Evolutionary conservation across 108 stramenopile species (phyloP).

Genomic region (Fragilariopsis cylindrus): DNA sequence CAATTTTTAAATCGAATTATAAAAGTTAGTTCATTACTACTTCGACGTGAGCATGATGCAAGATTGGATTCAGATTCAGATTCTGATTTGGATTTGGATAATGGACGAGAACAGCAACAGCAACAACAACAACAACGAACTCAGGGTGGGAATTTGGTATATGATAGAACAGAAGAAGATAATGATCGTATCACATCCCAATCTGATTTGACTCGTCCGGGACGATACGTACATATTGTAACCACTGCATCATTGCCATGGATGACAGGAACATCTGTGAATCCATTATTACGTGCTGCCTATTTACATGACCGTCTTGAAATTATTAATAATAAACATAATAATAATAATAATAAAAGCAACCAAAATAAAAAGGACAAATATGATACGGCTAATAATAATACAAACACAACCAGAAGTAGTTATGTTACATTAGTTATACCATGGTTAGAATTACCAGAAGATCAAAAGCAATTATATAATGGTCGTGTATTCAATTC

Average conservation of each 20-base stretch:
- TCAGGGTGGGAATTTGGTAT: slow-evolving; percentile 3
- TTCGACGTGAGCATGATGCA: slow-evolving; percentile 62
- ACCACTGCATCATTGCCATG: slow-evolving; percentile 88
- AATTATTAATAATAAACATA: slow-evolving; percentile 15
- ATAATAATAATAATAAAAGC: slow-evolving; percentile 22
- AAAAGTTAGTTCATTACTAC: slow-evolving; percentile 50
- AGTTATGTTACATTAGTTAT: slow-evolving; percentile 74
- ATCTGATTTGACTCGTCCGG: slow-evolving; percentile 56
- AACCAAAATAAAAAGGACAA: slow-evolving; percentile 16
- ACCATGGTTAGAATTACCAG: slow-evolving; percentile 82
- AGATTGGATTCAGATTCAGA: slow-evolving; percentile 26
- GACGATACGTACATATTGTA: slow-evolving; percentile 68
- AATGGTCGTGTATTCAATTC: slow-evolving; percentile 48
- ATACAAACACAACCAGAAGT: background rate
- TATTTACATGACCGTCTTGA: slow-evolving; percentile 49
- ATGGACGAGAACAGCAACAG: background rate
- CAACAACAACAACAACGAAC: background rate
- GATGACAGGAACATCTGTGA: slow-evolving; percentile 88
- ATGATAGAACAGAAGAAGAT: slow-evolving; percentile 27
- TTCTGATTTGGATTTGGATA: background rate
- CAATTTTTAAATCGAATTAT: slow-evolving; percentile 65
- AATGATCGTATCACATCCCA: slow-evolving; percentile 58
- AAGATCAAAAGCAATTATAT: slow-evolving; percentile 70
- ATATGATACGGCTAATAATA: slow-evolving; percentile 17
- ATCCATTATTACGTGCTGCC: slow-evolving; percentile 85